Conservation (phyloP, 305 asterid genomes). For the Petunia hybrid region DNA sequence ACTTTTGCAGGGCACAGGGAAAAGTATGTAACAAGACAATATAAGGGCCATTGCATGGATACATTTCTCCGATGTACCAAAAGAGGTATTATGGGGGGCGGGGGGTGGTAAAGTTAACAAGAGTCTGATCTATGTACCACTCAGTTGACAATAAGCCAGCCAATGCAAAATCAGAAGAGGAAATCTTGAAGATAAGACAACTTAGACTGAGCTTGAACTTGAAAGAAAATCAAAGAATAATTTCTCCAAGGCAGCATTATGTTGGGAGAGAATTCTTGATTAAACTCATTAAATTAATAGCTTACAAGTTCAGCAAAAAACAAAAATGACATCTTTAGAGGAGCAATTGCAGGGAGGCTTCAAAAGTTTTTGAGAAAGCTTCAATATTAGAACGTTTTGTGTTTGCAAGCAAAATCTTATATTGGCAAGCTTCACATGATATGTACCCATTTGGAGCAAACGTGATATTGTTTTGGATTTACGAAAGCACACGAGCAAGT, state of each 20-base stretch:
- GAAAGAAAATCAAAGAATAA: neutral
- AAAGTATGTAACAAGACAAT: neutral
- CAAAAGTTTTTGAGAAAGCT: neutral
- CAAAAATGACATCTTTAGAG: neutral
- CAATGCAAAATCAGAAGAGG: neutral
- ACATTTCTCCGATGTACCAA: constrained; percentile 1
- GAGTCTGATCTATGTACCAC: neutral
- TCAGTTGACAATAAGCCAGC: neutral
- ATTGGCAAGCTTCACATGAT: neutral
- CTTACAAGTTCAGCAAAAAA: neutral
- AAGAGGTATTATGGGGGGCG: neutral
- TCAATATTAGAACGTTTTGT: constrained; percentile 2
- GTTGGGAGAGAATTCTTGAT: neutral
- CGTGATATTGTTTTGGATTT: neutral
- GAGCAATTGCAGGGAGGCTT: neutral
- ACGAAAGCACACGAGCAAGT: neutral
- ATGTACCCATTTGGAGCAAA: neutral
- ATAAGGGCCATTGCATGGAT: neutral
- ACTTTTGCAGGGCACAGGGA: neutral
- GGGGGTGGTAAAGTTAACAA: neutral
- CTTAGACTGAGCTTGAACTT: neutral
- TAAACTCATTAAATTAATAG: neutral
- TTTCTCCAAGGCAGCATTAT: neutral
- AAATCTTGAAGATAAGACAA: neutral
- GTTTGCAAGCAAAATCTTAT: neutral